Evolutionary conservation across 1,139 yeast species (phyloP), one percentile per base, ranked within the genome.

Genomic region (Yamadazyma pseudoaaseri): DNA sequence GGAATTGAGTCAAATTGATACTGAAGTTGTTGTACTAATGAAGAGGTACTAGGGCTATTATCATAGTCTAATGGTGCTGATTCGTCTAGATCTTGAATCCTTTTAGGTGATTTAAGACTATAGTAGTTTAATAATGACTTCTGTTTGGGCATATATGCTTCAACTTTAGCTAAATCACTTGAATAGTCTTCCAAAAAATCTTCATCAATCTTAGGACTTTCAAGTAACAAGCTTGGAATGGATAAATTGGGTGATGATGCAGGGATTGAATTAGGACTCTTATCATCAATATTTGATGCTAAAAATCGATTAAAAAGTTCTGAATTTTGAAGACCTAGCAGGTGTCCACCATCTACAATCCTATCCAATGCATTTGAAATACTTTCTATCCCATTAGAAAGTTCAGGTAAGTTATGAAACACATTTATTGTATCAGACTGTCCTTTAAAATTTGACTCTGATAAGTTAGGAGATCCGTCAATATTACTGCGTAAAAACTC

Each of bases 1-100:
- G 84, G 84, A 9, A 78, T 46, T 2, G 46, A 18, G 8, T 40
- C 41, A 3, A 38, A 25, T 12, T 18, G 26, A n/a, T 33, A 30
- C 13, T 25, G n/a, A 10, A 27, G 12, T 8, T 16, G n/a, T 11
- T 20, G 27, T 7, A 14, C 8, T 15, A 28, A 16, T 10, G 20
- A 9, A 5, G 20, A 3, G 8, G 38, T 32, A 2, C 17, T 3
- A 9, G 37, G 35, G 21, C 38, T 31, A 20, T 22, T 39, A 8
- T 40, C 45, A 3, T 20, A 16, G 27, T 42, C 48, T 14, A 42
- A 27, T 2, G 45, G 38, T 3, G 31, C n/a, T 3, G 28, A 13
- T 8, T 26, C 30, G 3, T 29, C 39, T 2, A 36, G 35, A 9
- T 32, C 38, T 11, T 34, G 33, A 13, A 34, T 15, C 14, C 26